Evolutionary conservation across 2,329 filamentous ascomycete genomes (phyloP).

Genomic region (Laburnicola sp.): DNA sequence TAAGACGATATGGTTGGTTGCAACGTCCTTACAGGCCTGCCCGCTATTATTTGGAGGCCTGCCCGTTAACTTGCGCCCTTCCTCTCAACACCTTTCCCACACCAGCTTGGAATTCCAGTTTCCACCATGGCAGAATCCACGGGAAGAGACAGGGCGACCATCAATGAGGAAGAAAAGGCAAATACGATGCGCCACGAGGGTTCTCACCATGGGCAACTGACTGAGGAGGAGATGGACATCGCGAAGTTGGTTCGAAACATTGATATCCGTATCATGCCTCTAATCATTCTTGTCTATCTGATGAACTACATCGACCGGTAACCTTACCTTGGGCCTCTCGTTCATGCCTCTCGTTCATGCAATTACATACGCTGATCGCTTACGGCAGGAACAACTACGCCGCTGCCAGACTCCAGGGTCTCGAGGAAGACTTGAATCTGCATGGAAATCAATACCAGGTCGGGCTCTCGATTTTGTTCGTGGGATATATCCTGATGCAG

Average conservation of each 20-base stretch:
- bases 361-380: conserved; percentile 7
- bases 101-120: background rate
- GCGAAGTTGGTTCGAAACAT: conserved; percentile 22
- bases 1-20: too few relatives aligned
- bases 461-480: conserved; percentile 22
- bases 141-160: conserved; percentile 12
- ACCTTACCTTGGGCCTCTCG: too few relatives aligned
- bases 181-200: conserved; percentile 16
- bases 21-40: too few relatives aligned
- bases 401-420: conserved; percentile 22
- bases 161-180: conserved; percentile 17
- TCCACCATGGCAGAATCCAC: conserved; percentile 11
- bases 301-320: conserved; percentile 28
- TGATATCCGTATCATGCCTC: conserved; percentile 23
- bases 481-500: conserved; percentile 24
- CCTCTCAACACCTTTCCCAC: background rate
- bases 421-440: conserved; percentile 20
- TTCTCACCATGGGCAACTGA: conserved; percentile 21
- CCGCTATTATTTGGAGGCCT: conserved; percentile 1
- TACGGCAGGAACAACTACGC: conserved; percentile 25
- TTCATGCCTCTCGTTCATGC: too few relatives aligned
- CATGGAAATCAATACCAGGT: conserved; percentile 25
- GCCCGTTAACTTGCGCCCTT: background rate
- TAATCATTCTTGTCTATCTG: conserved; percentile 25
- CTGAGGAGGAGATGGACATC: conserved; percentile 24